A percentile compares a stretch with the other conserved stretches of the same genome.
These are phyloP conservation scores for Blastobotrys capitulatus DNA, from an alignment of 1,139 yeast genomes.

Conservation along the genomic window DNA sequence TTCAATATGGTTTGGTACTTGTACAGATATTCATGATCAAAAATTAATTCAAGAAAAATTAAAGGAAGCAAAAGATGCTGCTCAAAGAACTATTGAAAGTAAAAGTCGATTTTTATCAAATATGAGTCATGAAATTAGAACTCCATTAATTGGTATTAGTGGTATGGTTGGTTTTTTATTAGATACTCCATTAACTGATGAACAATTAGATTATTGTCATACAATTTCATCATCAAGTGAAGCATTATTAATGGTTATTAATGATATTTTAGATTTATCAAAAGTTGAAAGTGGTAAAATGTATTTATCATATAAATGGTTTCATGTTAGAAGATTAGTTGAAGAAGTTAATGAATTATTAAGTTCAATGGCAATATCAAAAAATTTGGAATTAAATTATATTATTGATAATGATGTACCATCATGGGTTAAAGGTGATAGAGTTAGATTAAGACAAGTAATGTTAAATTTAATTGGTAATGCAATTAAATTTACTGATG, in stretches of 20 bases:
- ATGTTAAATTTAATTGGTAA: slow-evolving; percentile 85
- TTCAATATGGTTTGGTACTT: slow-evolving; percentile 33
- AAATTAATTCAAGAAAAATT: slow-evolving; percentile 49
- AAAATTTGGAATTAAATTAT: slow-evolving; percentile 67
- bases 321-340: slow-evolving; percentile 67
- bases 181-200: slow-evolving; percentile 72
- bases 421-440: slow-evolving; percentile 79
- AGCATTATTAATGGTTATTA: slow-evolving; percentile 69
- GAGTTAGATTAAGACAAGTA: slow-evolving; percentile 81
- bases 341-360: slow-evolving; percentile 76
- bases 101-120: slow-evolving; percentile 88
- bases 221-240: slow-evolving; percentile 76
- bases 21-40: slow-evolving; percentile 34
- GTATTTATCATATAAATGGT: slow-evolving; percentile 74
- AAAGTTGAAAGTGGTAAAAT: slow-evolving; percentile 82
- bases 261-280: slow-evolving; percentile 75
- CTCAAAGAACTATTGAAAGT: slow-evolving; percentile 88
- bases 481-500: slow-evolving; percentile 76
- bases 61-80: slow-evolving; percentile 82
- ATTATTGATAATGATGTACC: slow-evolving; percentile 75
- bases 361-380: slow-evolving; percentile 75
- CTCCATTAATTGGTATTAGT: slow-evolving; percentile 86
- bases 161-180: slow-evolving; percentile 94
- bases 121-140: slow-evolving; percentile 85
- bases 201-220: slow-evolving; percentile 76